A percentile compares a stretch with the other conserved stretches of the same genome.
Evolutionary conservation across 352 stramenopile genomes (phyloP).

Genomic region (Phytophthora citricola): DNA sequence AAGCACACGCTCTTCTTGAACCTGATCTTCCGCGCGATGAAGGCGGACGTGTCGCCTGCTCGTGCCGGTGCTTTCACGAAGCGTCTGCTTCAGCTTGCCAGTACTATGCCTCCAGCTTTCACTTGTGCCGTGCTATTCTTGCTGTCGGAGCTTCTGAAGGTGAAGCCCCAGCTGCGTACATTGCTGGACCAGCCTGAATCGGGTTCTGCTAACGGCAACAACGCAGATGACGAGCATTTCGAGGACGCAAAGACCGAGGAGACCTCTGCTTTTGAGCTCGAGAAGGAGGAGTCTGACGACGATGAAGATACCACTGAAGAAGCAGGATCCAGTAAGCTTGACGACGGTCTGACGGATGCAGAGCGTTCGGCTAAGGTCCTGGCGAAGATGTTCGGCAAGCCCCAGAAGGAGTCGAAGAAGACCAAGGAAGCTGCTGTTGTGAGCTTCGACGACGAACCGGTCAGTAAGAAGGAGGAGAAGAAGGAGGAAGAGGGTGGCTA

Average conservation of each 20-base stretch:
- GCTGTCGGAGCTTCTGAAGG: constrained; percentile 94
- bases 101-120: constrained; percentile 87
- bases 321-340: constrained; percentile 25
- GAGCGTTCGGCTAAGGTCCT: constrained; percentile 65
- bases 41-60: constrained; percentile 89
- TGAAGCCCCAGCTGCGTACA: constrained; percentile 78
- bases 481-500: constrained; percentile 51
- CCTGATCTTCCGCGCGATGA: constrained; percentile 98
- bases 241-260: constrained; percentile 51
- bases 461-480: constrained; percentile 16
- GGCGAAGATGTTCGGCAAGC: constrained; percentile 68
- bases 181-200: constrained; percentile 74
- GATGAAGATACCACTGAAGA: constrained; percentile 44
- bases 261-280: constrained; percentile 40
- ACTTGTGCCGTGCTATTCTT: constrained; percentile 95
- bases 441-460: constrained; percentile 50
- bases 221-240: constrained; percentile 65
- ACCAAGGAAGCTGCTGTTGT: constrained; percentile 28
- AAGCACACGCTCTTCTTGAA: constrained; percentile 98
- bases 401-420: constrained; percentile 23
- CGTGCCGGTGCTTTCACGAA: constrained; percentile 95
- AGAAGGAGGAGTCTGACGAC: constrained; percentile 51
- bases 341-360: constrained; percentile 58
- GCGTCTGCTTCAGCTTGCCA: constrained; percentile 89
- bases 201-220: constrained; percentile 8